Evolutionary conservation across 192 early-diverging fungal genomes (phyloP).

Genomic region (Backusella luteola): DNA sequence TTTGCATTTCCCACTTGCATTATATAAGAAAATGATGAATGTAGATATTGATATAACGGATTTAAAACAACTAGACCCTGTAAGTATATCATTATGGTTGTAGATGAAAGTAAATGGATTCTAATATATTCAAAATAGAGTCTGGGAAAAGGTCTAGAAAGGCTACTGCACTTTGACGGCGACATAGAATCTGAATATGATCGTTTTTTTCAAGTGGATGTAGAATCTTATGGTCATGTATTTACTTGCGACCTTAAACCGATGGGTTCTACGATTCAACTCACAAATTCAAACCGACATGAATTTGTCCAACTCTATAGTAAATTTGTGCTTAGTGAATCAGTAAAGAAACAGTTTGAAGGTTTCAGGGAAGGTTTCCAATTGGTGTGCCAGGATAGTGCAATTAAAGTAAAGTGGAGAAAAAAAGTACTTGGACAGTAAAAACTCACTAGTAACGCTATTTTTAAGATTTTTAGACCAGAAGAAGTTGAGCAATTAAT

Average conservation of each 20-base stretch:
- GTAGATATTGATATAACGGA: slow-evolving; percentile 68
- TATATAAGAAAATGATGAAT: slow-evolving; percentile 88
- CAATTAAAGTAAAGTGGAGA: slow-evolving; percentile 48
- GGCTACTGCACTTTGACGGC: slow-evolving; percentile 66
- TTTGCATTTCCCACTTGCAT: slow-evolving; percentile 81
- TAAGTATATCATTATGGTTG: slow-evolving; percentile 19
- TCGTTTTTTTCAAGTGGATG: slow-evolving; percentile 80
- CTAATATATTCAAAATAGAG: slow-evolving; percentile 31
- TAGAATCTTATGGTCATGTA: slow-evolving; percentile 62
- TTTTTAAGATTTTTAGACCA: slow-evolving; percentile 69
- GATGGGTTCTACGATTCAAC: slow-evolving; percentile 56
- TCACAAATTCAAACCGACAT: slow-evolving; percentile 73
- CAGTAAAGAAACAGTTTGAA: slow-evolving; percentile 66
- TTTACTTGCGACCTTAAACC: slow-evolving; percentile 65
- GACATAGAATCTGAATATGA: slow-evolving; percentile 75
- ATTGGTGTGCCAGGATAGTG: slow-evolving; percentile 61
- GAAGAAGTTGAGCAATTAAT: slow-evolving; percentile 90
- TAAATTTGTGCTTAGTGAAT: slow-evolving; percentile 73
- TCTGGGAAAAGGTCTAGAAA: slow-evolving; percentile 72
- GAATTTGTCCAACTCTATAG: slow-evolving; percentile 83
- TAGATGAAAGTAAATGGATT: background rate
- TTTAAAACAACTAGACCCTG: slow-evolving; percentile 72
- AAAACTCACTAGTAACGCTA: background rate
- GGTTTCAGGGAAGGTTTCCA: slow-evolving; percentile 86
- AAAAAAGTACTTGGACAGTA: background rate